Conservation (phyloP, 2,329 filamentous ascomycete genomes). For the Stenocarpella maydis region DNA sequence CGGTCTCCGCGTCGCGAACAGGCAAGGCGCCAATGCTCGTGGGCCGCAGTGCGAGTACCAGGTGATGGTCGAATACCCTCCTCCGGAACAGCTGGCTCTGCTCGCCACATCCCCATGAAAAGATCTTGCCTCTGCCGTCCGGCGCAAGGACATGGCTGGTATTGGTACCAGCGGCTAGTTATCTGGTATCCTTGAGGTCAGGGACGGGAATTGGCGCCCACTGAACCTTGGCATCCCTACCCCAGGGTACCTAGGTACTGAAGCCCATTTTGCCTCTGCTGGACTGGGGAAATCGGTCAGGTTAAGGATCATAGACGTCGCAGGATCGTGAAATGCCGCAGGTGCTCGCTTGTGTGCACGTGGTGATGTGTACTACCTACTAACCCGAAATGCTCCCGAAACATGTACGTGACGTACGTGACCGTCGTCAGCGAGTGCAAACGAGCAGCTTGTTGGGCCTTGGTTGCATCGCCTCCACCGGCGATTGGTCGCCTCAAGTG, state of each 20-base stretch:
- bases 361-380: too few species aligned
- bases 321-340: too few species aligned
- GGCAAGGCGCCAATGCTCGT: conserved; percentile 43
- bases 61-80: conserved; percentile 64
- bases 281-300: too few species aligned
- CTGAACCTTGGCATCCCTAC: conserved; percentile 49
- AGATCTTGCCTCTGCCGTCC: conserved; percentile 69
- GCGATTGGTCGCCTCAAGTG: too few species aligned
- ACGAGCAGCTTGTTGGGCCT: too few species aligned
- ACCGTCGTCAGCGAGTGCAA: too few species aligned
- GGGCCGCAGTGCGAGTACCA: conserved; percentile 43
- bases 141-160: conserved; percentile 77
- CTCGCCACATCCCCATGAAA: conserved; percentile 76
- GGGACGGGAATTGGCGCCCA: conserved; percentile 62
- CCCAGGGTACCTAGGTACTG: too few species aligned
- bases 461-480: too few species aligned
- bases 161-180: conserved; percentile 74
- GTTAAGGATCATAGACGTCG: too few species aligned
- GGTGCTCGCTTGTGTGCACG: too few species aligned
- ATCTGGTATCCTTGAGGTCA: conserved; percentile 70
- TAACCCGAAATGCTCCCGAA: too few species aligned
- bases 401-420: too few species aligned
- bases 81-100: conserved; percentile 69
- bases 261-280: conserved; percentile 58
- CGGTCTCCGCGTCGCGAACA: conserved; percentile 66